phyloP scores from a whole-genome alignment of 805 yeast genomes.

The Debaryomyces prosopidis region DNA sequence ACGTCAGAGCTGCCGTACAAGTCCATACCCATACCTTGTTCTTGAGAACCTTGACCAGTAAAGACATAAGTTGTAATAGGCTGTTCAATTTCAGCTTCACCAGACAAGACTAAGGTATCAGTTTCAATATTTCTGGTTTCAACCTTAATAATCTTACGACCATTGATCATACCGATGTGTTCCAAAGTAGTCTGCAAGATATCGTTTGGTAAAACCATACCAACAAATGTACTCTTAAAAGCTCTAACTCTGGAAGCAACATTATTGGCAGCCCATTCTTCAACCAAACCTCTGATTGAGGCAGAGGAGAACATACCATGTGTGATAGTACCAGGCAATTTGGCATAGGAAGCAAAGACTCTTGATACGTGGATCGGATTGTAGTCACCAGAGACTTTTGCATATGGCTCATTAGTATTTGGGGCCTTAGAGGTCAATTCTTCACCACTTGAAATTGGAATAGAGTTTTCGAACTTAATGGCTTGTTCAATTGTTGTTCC shows the following conservation, averaged over 20 bases:
- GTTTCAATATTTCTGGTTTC: constrained; percentile 84
- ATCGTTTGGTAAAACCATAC: constrained; percentile 98
- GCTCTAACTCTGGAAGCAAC: constrained; percentile 95
- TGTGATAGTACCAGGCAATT: constrained; percentile 95
- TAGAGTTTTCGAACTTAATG: constrained; percentile 81
- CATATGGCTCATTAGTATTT: constrained; percentile 93
- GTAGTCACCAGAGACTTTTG: constrained; percentile 96
- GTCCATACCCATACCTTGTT: constrained; percentile 99
- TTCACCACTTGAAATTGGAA: constrained; percentile 73
- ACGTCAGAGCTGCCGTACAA: constrained; percentile 86
- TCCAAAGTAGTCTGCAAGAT: constrained; percentile 82
- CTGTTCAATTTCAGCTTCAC: constrained; percentile 99
- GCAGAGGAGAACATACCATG: constrained; percentile 99
- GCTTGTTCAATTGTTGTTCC: constrained; percentile 96
- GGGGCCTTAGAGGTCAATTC: constrained; percentile 79
- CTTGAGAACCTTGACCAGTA: constrained; percentile 99
- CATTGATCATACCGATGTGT: constrained; percentile 98
- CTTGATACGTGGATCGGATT: constrained; percentile 98
- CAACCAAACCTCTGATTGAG: constrained; percentile 90
- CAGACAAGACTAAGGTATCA: constrained; percentile 73
- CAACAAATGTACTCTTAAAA: constrained; percentile 84
- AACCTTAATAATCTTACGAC: constrained; percentile 94
- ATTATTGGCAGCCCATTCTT: constrained; percentile 98
- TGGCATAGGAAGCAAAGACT: constrained; percentile 90
- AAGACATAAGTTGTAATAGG: constrained; percentile 95